Evolutionary conservation across 306 rosid species (phyloP).

Genomic region (Hylodesmum podocarpum): DNA sequence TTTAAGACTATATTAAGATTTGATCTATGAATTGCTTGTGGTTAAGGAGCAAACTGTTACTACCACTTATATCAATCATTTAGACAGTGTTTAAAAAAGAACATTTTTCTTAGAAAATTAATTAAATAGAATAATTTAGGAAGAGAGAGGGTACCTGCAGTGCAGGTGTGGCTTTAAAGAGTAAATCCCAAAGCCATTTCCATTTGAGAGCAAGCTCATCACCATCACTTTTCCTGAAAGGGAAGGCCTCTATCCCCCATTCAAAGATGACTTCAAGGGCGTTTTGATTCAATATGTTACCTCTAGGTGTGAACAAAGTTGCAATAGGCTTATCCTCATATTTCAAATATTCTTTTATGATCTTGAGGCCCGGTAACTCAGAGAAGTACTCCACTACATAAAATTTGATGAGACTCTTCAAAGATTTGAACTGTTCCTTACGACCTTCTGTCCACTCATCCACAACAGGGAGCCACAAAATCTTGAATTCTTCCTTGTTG

Average conservation of each 20-base stretch:
- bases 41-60: no score
- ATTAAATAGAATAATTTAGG: no score
- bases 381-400: slow-evolving; percentile 23
- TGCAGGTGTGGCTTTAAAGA: slow-evolving; percentile 23
- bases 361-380: slow-evolving; percentile 30
- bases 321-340: not conserved
- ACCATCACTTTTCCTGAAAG: slow-evolving; percentile 34
- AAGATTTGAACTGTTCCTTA: not conserved
- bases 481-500: slow-evolving; percentile 34
- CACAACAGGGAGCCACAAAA: slow-evolving; percentile 41
- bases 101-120: no score
- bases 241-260: slow-evolving; percentile 41
- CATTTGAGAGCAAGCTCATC: slow-evolving; percentile 13
- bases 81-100: no score
- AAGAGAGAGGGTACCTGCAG: slow-evolving; percentile 23
- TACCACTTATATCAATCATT: no score
- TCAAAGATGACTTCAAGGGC: slow-evolving; percentile 35
- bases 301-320: slow-evolving; percentile 30
- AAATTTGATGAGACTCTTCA: slow-evolving; percentile 19
- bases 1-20: no score
- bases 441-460: not conserved
- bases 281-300: not conserved
- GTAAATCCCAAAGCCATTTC: slow-evolving; percentile 40
- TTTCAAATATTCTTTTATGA: not conserved
- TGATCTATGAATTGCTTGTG: no score